Evolutionary conservation across 108 stramenopile species (phyloP).

Genomic region (Cyclostephanos invisitatus): DNA sequence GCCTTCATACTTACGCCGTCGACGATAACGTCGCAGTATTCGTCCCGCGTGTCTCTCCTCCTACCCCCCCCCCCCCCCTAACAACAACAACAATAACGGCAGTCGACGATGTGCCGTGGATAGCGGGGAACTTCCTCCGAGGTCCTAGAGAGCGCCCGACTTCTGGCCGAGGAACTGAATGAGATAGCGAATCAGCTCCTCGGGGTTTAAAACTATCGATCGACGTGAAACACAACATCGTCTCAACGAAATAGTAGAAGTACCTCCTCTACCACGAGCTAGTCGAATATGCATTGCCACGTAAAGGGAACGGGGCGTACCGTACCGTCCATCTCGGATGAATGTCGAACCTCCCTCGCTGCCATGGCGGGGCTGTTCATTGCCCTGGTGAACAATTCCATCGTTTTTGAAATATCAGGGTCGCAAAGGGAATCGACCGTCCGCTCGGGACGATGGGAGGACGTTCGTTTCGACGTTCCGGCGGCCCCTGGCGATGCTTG

Average conservation of each 20-base stretch:
- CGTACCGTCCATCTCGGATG: background rate
- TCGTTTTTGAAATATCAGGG: constrained; percentile 82
- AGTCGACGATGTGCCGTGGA: too few species aligned
- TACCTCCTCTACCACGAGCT: constrained; percentile 94
- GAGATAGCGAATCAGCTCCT: constrained; percentile 88
- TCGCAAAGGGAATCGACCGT: constrained; percentile 75
- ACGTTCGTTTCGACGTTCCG: constrained; percentile 80
- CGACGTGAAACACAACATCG: too few species aligned
- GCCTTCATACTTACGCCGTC: too few species aligned
- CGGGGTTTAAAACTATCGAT: too few species aligned
- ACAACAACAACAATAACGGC: too few species aligned
- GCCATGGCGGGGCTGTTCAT: constrained; percentile 80
- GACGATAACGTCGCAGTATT: too few species aligned
- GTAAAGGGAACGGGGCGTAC: constrained; percentile 71
- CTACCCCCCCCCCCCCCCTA: too few species aligned
- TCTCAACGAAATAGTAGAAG: constrained; percentile 52
- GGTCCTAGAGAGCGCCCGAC: too few species aligned
- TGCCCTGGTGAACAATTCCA: constrained; percentile 69
- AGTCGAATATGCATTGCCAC: constrained; percentile 87
- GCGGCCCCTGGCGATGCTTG: constrained; percentile 63
- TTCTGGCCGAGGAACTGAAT: constrained; percentile 97
- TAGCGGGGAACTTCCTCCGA: too few species aligned
- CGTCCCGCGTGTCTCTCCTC: too few species aligned
- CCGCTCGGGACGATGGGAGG: constrained; percentile 64
- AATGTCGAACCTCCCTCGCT: constrained; percentile 43